Evolutionary conservation across 2,329 filamentous ascomycete genomes (phyloP).

Genomic region (Apiospora pterosperma): DNA sequence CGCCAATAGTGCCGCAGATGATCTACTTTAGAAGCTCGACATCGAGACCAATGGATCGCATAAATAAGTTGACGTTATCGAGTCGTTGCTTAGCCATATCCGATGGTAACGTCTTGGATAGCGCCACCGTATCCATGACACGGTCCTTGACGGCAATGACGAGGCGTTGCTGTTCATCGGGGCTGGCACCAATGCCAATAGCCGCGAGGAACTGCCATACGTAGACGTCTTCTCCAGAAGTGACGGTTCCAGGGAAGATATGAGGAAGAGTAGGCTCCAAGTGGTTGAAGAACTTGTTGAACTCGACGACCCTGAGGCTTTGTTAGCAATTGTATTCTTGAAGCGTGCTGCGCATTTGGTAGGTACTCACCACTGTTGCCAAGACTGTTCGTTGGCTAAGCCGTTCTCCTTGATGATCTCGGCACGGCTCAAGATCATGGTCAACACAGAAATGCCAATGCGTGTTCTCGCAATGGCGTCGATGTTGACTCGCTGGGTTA

Average conservation of each 20-base stretch:
- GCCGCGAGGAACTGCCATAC: constrained; percentile 98
- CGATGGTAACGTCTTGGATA: constrained; percentile 84
- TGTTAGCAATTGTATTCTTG: constrained; percentile 43
- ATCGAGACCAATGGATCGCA: constrained; percentile 97
- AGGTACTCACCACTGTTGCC: constrained; percentile 69
- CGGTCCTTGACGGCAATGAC: constrained; percentile 96
- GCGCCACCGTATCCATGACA: constrained; percentile 89
- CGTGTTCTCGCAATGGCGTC: constrained; percentile 81
- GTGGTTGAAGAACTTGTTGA: constrained; percentile 82
- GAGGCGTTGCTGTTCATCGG: constrained; percentile 90
- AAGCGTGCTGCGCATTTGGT: constrained; percentile 23
- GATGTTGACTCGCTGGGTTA: constrained; percentile 78
- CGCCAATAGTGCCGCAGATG: not conserved
- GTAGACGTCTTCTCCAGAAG: constrained; percentile 87
- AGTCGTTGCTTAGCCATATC: constrained; percentile 82
- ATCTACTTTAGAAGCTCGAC: constrained; percentile 64
- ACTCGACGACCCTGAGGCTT: constrained; percentile 62
- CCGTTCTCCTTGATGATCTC: constrained; percentile 87
- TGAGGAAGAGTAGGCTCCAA: constrained; percentile 79
- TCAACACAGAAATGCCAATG: constrained; percentile 85
- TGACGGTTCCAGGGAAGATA: constrained; percentile 90
- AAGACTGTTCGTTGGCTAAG: constrained; percentile 66
- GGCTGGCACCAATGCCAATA: constrained; percentile 87
- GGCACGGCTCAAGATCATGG: constrained; percentile 89
- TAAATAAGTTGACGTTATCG: constrained; percentile 94